A percentile compares a stretch with the other conserved stretches of the same genome.
Evolutionary conservation across 1,284 basidiomycete species (phyloP).

Genomic region (Amylostereum areolatum): DNA sequence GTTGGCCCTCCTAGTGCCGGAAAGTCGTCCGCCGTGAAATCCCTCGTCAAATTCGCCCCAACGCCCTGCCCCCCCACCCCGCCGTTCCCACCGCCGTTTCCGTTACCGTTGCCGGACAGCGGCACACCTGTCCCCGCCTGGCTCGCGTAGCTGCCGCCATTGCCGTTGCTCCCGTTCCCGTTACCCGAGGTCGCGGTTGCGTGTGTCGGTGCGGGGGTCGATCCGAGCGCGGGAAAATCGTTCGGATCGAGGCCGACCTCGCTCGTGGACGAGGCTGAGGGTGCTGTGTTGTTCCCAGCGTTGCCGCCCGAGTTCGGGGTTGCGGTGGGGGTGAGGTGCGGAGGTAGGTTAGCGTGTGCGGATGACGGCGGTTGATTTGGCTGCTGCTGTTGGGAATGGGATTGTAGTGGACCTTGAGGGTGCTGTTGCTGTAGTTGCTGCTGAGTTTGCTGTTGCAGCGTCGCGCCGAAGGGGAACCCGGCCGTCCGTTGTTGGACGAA

Average conservation of each 20-base stretch:
- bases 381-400: conserved; percentile 23
- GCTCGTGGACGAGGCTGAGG: conserved; percentile 57
- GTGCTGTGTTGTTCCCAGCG: conserved; percentile 27
- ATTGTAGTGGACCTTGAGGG: conserved; percentile 35
- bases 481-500: conserved; percentile 60
- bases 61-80: conserved; percentile 28
- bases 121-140: conserved; percentile 61
- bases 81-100: conserved; percentile 31
- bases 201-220: conserved; percentile 27
- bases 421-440: conserved; percentile 28
- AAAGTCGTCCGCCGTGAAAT: conserved; percentile 78
- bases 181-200: conserved; percentile 22
- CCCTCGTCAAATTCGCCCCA: conserved; percentile 44
- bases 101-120: conserved; percentile 6
- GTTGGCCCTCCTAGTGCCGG: conserved; percentile 68
- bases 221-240: conserved; percentile 80
- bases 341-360: conserved; percentile 45
- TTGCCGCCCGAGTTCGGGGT: conserved; percentile 30
- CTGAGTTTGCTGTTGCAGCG: conserved; percentile 38
- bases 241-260: conserved; percentile 80
- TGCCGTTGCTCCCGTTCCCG: conserved; percentile 22
- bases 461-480: conserved; percentile 51
- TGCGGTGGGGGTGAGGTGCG: conserved; percentile 47
- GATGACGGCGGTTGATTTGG: conserved; percentile 37
- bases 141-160: conserved; percentile 62